Base-by-base conservation (phyloP, 2,329 filamentous ascomycete genomes). In the Pseudocercospora musae region DNA sequence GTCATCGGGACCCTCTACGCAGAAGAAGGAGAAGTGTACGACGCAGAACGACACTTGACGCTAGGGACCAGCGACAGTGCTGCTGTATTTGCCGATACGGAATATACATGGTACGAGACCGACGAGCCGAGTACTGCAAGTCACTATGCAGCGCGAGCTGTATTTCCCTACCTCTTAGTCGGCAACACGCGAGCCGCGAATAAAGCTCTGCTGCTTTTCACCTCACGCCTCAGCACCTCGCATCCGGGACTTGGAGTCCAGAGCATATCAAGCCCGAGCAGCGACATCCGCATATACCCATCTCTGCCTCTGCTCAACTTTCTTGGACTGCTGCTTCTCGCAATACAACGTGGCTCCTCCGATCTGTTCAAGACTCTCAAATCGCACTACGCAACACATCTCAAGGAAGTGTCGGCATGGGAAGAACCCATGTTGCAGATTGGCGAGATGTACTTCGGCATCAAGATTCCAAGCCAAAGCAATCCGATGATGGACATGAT, bases 401-500 rank as follows among this genome's bases (percentile, higher is more conserved):
- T 98, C 62, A 87, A 87, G 71, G 94, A 98, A 70, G 82, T 87
- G 0, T 58, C 66, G 15, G 60, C 67, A 11, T 98, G 94, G 94
- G 86, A 87, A 33, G 92, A 83, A 63, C 84, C 91, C 23, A 80
- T 99, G 64, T 89, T 92, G 70, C 88, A 91, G 76, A 88, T 99
- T 71, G 94, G 90, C 54, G 94, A 99, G 80, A 93, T 96, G 86
- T 99, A 98, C 81, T 99, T 99, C 79, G 88, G 88, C 37, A 96
- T 99, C 75, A 86, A 88, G 79, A 89, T 92, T 73, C 94, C 93
- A 52, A 85, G 89, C 72, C 92, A 96, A 80, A 90, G 89, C 67
- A 98, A 98, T 76, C 93, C 93, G 2, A 81, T 99, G 76, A 87
- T 98, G 78, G 95, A 99, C 75, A 98, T 99, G 93, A 96, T 99